Conservation (phyloP, 306 rosid genomes). For the Gastrolobium villosum region DNA sequence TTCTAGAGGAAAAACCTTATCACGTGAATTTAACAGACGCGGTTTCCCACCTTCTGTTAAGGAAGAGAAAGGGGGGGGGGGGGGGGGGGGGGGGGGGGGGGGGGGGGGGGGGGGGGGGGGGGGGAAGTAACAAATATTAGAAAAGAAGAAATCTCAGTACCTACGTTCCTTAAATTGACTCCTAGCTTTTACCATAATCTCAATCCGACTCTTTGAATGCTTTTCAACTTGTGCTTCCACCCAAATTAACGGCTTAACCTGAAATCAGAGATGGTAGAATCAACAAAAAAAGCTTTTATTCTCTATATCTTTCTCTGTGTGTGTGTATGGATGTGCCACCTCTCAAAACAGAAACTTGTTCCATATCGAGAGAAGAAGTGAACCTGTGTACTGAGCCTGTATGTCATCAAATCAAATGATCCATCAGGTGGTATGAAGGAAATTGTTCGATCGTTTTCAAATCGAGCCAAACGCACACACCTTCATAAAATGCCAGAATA, state of each 20-base stretch:
- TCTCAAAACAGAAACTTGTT: slow-evolving; percentile 32
- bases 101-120: neutral
- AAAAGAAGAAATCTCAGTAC: slow-evolving; percentile 53
- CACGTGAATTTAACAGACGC: slow-evolving; percentile 13
- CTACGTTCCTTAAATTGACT: slow-evolving; percentile 99
- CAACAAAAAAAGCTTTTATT: slow-evolving; percentile 21
- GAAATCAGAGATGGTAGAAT: slow-evolving; percentile 45
- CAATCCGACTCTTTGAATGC: slow-evolving; percentile 96
- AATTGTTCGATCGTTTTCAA: slow-evolving; percentile 97
- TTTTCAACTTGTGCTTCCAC: slow-evolving; percentile 97
- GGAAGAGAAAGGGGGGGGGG: neutral
- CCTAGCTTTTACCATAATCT: slow-evolving; percentile 93
- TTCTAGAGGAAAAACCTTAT: slow-evolving; percentile 14
- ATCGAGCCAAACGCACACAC: slow-evolving; percentile 99
- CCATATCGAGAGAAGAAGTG: slow-evolving; percentile 46
- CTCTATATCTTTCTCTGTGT: slow-evolving; percentile 1
- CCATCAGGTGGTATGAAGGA: slow-evolving; percentile 99
- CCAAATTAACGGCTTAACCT: slow-evolving; percentile 97
- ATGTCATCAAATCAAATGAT: slow-evolving; percentile 95
- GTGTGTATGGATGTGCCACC: neutral
- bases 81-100: neutral
- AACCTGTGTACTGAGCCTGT: slow-evolving; percentile 97
- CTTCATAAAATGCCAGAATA: slow-evolving; percentile 63
- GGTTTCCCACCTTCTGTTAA: slow-evolving; percentile 28
- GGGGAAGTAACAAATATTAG: neutral